These are phyloP conservation scores for Elsinoe ampelina DNA, from an alignment of 2,329 filamentous ascomycete genomes.

Conservation along the genomic window DNA sequence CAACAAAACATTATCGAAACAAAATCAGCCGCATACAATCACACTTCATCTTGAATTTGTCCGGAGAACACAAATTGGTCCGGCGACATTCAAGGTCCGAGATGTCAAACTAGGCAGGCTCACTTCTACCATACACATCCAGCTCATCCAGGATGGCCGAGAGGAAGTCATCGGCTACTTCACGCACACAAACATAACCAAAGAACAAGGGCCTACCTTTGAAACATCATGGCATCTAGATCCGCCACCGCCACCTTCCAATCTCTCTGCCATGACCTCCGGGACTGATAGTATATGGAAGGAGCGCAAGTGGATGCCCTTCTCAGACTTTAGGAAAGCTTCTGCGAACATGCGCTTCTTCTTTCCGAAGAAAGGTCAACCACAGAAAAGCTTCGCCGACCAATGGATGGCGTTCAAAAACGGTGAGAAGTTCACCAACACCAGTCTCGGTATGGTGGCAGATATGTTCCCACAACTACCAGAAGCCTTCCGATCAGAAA, in stretches of 20 bases:
- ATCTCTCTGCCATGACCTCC: slow-evolving; percentile 33
- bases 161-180: slow-evolving; percentile 56
- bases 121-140: slow-evolving; percentile 54
- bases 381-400: slow-evolving; percentile 40
- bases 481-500: slow-evolving; percentile 35
- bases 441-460: slow-evolving; percentile 53
- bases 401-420: slow-evolving; percentile 58
- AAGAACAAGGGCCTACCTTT: slow-evolving; percentile 50
- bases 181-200: slow-evolving; percentile 53
- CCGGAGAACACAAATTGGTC: slow-evolving; percentile 51
- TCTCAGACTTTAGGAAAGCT: slow-evolving; percentile 40
- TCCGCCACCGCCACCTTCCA: slow-evolving; percentile 35
- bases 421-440: slow-evolving; percentile 56
- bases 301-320: slow-evolving; percentile 35
- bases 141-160: slow-evolving; percentile 42
- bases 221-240: slow-evolving; percentile 45
- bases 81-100: slow-evolving; percentile 48
- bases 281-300: slow-evolving; percentile 42
- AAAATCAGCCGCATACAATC: slow-evolving; percentile 54
- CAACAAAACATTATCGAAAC: slow-evolving; percentile 45
- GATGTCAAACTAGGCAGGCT: slow-evolving; percentile 57
- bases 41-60: slow-evolving; percentile 58
- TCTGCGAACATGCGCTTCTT: slow-evolving; percentile 43
- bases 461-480: slow-evolving; percentile 62
- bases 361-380: slow-evolving; percentile 41